Evolutionary conservation across 2,329 filamentous ascomycete genomes (phyloP).

Genomic region (Massarina eburnea): DNA sequence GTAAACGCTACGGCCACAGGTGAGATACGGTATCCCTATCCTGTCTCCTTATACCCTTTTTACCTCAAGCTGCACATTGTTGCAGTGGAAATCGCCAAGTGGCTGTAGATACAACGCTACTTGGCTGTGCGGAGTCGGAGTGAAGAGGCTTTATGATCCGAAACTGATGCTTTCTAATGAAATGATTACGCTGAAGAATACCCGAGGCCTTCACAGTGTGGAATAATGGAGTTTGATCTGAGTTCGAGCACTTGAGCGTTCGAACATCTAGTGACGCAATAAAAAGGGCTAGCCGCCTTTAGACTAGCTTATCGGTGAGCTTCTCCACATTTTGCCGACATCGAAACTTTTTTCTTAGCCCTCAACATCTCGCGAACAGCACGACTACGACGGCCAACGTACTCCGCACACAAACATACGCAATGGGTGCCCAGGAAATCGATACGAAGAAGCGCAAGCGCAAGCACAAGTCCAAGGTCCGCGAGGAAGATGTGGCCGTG

Average conservation of each 20-base stretch:
- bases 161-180: too few relatives aligned
- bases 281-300: background rate
- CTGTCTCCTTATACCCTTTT: too few relatives aligned
- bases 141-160: too few relatives aligned
- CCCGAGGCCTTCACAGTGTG: background rate
- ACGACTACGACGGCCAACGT: constrained; percentile 4
- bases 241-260: too few relatives aligned
- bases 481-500: constrained; percentile 26
- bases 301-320: constrained; percentile 5
- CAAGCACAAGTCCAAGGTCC: constrained; percentile 46
- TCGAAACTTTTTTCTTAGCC: constrained; percentile 26
- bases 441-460: constrained; percentile 52
- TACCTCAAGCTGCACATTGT: too few relatives aligned
- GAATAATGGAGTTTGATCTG: too few relatives aligned
- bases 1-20: too few relatives aligned
- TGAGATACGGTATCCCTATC: too few relatives aligned
- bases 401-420: constrained; percentile 11
- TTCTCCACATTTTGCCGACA: constrained; percentile 5
- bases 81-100: too few relatives aligned
- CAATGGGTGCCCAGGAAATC: constrained; percentile 43
- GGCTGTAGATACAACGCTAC: too few relatives aligned
- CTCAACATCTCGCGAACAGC: constrained; percentile 21
- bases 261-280: background rate
- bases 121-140: too few relatives aligned
- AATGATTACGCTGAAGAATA: background rate